These are phyloP conservation scores for Colletotrichum sidae DNA, from an alignment of 2,329 filamentous ascomycete genomes.

Conservation along the genomic window DNA sequence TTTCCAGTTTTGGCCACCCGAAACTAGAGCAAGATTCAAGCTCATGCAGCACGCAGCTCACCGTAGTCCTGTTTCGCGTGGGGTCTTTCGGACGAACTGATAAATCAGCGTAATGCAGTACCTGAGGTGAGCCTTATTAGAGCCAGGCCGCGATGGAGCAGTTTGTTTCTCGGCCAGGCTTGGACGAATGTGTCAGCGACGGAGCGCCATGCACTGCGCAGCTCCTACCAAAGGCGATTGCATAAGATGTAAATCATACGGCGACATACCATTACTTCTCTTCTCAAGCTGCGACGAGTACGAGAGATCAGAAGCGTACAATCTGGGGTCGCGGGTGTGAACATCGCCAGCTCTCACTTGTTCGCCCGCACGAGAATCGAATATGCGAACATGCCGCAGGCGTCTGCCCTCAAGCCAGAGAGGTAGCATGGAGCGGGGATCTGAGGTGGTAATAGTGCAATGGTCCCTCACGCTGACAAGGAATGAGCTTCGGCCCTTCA, in stretches of 20 bases:
- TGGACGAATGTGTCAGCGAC: no score
- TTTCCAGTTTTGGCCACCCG: constrained; percentile 15
- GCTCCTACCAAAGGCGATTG: no score
- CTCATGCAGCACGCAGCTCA: constrained; percentile 16
- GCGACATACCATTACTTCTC: no score
- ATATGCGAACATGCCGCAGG: constrained; percentile 6
- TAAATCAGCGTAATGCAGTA: not conserved
- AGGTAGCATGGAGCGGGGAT: constrained; percentile 11
- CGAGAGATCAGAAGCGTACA: not conserved
- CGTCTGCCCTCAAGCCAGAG: not conserved
- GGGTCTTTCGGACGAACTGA: constrained; percentile 18
- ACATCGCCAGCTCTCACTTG: not conserved
- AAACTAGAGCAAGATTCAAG: constrained; percentile 13
- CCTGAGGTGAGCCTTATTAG: not conserved
- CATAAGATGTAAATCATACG: no score
- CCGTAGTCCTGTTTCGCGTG: constrained; percentile 18
- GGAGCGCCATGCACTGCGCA: no score
- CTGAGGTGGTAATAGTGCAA: constrained; percentile 5
- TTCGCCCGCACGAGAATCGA: constrained; percentile 16
- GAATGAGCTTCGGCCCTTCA: constrained; percentile 2
- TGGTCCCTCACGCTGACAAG: not conserved
- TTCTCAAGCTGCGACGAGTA: not conserved
- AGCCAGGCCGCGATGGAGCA: not conserved
- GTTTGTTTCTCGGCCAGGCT: not conserved
- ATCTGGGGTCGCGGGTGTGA: no score